Base-by-base conservation (phyloP, 768 basidiomycete species). In the Crucibulum laeve region DNA sequence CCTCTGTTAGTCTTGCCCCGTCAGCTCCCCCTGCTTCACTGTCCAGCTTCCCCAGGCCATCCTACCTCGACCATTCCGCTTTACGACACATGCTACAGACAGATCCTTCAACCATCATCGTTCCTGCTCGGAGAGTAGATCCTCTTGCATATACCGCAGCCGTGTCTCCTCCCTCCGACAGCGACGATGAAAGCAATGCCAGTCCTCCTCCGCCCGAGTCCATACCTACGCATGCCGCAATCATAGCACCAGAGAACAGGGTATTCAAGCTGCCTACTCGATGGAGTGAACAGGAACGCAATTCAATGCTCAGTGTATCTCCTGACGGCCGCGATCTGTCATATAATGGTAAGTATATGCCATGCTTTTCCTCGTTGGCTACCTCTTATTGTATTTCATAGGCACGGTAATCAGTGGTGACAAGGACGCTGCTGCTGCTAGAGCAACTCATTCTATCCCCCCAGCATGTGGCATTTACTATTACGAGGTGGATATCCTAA, bases 401-500 rank as follows among this genome's bases (percentile, higher is more conserved):
- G 80, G 82, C 43, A 63, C 72, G 10, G 70, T 74, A 6, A 70
- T 69, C 45, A 74, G 64, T 40, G 80, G 79, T 10, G 90, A 93
- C 44, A 80, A 80, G 46, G 92, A 95, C 43, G 91, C 91, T 0
- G 89, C 90, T 8, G 75, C 92, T 32, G 87, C 88, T 3, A 78
- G 91, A 40, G 82, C 94, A 0, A 77, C 77, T 34, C 68, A 80
- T 50, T 78, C 85, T 1, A 85, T 95, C 38, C 94, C 94, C 1
- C 72, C 84, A 0, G 82, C 85, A 8, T 88, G 88, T 53, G 96
- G 94, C 18, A 82, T 98, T 43, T 95, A 91, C 58, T 99, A 98
- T 62, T 99, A 85, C 58, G 95, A 99, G 68, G 81, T 92, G 4
- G 80, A 87, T 53, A 80, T 98, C 36, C 59, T 86, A 4, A 81